Evolutionary conservation across 2,329 filamentous ascomycete genomes (phyloP).

Genomic region (Paramyrothecium roridum): DNA sequence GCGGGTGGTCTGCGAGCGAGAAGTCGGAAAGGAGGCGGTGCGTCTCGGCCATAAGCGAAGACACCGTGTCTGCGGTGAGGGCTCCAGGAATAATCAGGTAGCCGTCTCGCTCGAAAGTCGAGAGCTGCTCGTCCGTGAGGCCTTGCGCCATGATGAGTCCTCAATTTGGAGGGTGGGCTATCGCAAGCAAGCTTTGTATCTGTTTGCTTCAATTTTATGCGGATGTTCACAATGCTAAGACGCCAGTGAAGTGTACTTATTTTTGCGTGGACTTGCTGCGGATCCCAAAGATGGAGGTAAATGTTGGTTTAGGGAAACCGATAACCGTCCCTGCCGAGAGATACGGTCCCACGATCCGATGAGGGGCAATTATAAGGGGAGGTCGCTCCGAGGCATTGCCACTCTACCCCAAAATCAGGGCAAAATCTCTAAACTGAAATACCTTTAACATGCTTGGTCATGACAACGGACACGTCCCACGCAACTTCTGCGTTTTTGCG

Average conservation of each 20-base stretch:
- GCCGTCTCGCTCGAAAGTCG: constrained; percentile 75
- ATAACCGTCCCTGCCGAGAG: too few relatives aligned
- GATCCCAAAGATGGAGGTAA: too few relatives aligned
- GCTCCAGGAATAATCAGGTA: constrained; percentile 85
- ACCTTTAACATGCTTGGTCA: too few relatives aligned
- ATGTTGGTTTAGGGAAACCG: too few relatives aligned
- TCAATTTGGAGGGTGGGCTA: neutral
- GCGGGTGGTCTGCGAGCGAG: constrained; percentile 77
- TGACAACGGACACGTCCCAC: too few relatives aligned
- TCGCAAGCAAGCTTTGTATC: neutral
- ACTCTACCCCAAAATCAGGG: too few relatives aligned
- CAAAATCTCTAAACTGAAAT: too few relatives aligned
- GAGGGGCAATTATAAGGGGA: neutral
- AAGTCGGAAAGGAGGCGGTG: constrained; percentile 71
- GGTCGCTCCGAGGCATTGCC: neutral
- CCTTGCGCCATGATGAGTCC: constrained; percentile 33
- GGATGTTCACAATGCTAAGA: too few relatives aligned
- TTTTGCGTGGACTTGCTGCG: too few relatives aligned
- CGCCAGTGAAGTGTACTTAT: too few relatives aligned
- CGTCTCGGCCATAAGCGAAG: constrained; percentile 70
- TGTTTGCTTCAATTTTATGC: neutral
- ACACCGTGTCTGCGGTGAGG: constrained; percentile 62
- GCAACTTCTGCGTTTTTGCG: too few relatives aligned
- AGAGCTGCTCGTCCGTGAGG: constrained; percentile 69
- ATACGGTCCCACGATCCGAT: too few relatives aligned